Percentiles rank a stretch among this genome's conserved stretches.
These are phyloP conservation scores for Porpolomopsis calyptriformis DNA, from an alignment of 768 basidiomycete species.

Conservation along the genomic window DNA sequence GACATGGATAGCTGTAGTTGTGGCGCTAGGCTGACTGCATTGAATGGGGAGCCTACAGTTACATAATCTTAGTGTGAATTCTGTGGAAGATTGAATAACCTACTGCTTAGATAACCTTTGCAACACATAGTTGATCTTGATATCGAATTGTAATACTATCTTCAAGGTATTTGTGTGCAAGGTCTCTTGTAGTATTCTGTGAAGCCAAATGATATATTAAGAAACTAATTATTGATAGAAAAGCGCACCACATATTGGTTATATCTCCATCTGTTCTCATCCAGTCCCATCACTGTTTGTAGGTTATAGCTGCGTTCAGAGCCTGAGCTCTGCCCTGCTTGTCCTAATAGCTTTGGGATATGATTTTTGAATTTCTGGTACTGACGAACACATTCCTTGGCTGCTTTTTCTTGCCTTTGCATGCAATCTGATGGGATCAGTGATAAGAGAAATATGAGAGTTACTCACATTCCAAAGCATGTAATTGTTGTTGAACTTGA, in stretches of 20 bases:
- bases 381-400: neutral
- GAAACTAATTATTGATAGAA: neutral
- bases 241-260: neutral
- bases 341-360: neutral
- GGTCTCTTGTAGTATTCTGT: neutral
- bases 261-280: neutral
- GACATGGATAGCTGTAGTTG: too few relatives aligned
- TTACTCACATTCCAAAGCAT: too few relatives aligned
- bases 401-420: neutral
- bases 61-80: too few relatives aligned
- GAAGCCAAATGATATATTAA: neutral
- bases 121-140: neutral
- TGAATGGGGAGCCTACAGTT: too few relatives aligned
- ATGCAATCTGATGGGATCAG: neutral
- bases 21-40: too few relatives aligned
- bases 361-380: neutral
- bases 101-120: neutral
- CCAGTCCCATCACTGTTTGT: neutral
- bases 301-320: neutral
- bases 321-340: neutral
- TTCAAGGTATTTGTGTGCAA: neutral
- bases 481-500: too few relatives aligned
- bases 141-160: neutral
- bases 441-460: too few relatives aligned
- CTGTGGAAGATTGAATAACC: too few relatives aligned